Evolutionary conservation across 345 rosid genomes (phyloP).

Genomic region (Populus pruinosa): DNA sequence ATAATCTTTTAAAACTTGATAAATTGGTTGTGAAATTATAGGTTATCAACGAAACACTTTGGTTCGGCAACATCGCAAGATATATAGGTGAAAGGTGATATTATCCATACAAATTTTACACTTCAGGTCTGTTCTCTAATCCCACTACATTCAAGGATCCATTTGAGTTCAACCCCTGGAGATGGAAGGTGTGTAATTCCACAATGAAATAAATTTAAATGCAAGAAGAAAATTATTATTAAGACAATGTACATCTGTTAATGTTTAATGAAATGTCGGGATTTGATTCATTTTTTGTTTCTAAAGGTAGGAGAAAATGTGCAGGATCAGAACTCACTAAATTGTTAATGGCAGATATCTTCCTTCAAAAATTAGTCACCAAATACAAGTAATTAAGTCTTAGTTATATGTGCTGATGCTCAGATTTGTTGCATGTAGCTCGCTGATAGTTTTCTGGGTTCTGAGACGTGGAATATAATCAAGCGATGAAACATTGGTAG

Average conservation of each 20-base stretch:
- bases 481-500: slow-evolving; percentile 11
- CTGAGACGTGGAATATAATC: slow-evolving; percentile 20
- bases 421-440: neutral
- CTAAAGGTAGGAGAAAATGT: slow-evolving; percentile 24
- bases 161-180: slow-evolving; percentile 24
- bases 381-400: slow-evolving; percentile 17
- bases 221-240: too few species aligned
- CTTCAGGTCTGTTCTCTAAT: slow-evolving; percentile 2
- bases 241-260: neutral
- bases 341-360: slow-evolving; percentile 10
- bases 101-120: too few species aligned
- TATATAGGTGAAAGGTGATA: slow-evolving; percentile 16
- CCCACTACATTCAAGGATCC: slow-evolving; percentile 22
- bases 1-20: neutral
- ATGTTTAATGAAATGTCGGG: neutral
- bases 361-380: slow-evolving; percentile 28
- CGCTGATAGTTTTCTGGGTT: neutral
- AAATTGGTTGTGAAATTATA: neutral
- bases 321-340: slow-evolving; percentile 27
- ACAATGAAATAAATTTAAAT: neutral
- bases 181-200: slow-evolving; percentile 19
- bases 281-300: slow-evolving; percentile 2
- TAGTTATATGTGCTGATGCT: too few species aligned
- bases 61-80: slow-evolving; percentile 28
- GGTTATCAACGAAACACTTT: slow-evolving; percentile 18